phyloP scores from a whole-genome alignment of 768 basidiomycete species.

The Collybia sp. region DNA sequence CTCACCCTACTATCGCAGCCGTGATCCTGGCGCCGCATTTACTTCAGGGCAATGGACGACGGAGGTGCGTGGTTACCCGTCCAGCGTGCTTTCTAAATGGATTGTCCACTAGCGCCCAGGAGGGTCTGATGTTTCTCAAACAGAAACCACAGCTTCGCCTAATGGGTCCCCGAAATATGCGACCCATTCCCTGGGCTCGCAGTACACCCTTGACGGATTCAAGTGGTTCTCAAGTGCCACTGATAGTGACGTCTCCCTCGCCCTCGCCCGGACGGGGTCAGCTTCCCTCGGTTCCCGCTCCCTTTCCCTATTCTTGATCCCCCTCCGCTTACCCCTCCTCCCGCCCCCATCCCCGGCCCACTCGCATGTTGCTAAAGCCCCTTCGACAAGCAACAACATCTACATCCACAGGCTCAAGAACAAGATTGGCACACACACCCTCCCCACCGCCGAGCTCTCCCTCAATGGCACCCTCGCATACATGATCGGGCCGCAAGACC shows the following conservation, averaged over 20 bases:
- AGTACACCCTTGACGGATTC: slow-evolving; percentile 61
- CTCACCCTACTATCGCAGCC: slow-evolving; percentile 30
- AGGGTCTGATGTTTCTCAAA: slow-evolving; percentile 71
- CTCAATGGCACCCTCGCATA: slow-evolving; percentile 56
- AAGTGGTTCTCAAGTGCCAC: slow-evolving; percentile 88
- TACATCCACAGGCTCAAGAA: slow-evolving; percentile 71
- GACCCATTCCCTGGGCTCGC: slow-evolving; percentile 35
- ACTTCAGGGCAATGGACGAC: slow-evolving; percentile 87
- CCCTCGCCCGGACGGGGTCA: slow-evolving; percentile 68
- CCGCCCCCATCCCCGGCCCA: slow-evolving; percentile 29
- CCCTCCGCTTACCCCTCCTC: slow-evolving; percentile 54
- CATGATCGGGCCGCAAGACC: slow-evolving; percentile 51
- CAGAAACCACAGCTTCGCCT: slow-evolving; percentile 57
- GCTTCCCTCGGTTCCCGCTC: slow-evolving; percentile 51
- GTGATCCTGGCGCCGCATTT: slow-evolving; percentile 56
- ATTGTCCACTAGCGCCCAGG: slow-evolving; percentile 53
- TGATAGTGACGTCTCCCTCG: slow-evolving; percentile 68
- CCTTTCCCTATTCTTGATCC: slow-evolving; percentile 73
- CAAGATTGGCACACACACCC: slow-evolving; percentile 69
- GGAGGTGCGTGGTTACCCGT: slow-evolving; percentile 37
- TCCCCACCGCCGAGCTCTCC: slow-evolving; percentile 75
- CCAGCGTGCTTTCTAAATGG: slow-evolving; percentile 26
- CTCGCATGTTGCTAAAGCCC: slow-evolving; percentile 35
- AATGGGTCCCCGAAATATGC: slow-evolving; percentile 15
- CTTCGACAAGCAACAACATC: slow-evolving; percentile 59